phyloP scores from a whole-genome alignment of 2,329 filamentous ascomycete species.

The Colletotrichum liriopes region DNA sequence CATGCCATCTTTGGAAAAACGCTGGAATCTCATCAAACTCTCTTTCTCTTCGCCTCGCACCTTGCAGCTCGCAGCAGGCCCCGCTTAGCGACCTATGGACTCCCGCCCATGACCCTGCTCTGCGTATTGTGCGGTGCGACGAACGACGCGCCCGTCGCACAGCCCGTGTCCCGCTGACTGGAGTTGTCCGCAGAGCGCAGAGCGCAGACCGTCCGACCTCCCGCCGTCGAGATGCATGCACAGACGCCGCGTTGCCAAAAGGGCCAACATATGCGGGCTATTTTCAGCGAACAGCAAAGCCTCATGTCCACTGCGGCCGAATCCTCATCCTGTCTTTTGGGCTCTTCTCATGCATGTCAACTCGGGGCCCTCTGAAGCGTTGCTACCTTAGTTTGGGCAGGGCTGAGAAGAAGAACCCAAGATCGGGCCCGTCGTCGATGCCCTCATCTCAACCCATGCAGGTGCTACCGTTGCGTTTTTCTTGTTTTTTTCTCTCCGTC shows the following conservation, averaged over 20 bases:
- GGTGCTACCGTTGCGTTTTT: background rate
- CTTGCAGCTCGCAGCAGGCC: background rate
- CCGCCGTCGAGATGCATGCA: conserved; percentile 3
- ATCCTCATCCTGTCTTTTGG: conserved; percentile 1
- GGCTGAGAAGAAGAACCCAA: conserved; percentile 32
- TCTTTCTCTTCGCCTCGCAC: conserved; percentile 6
- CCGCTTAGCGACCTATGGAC: conserved; percentile 23
- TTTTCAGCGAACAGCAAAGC: conserved; percentile 24
- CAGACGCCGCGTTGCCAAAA: conserved; percentile 5
- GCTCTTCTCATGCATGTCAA: conserved; percentile 1
- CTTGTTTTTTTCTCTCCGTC: background rate
- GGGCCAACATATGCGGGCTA: conserved; percentile 19
- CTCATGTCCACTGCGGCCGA: background rate
- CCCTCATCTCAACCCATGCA: conserved; percentile 12
- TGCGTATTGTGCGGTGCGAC: conserved; percentile 9
- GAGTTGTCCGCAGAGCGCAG: background rate
- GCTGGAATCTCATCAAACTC: conserved; percentile 25
- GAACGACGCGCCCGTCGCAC: conserved; percentile 12
- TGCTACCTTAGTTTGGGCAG: conserved; percentile 4
- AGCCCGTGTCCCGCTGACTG: conserved; percentile 17
- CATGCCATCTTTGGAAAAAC: conserved; percentile 20
- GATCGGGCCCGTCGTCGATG: background rate
- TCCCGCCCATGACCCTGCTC: background rate
- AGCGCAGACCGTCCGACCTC: background rate
- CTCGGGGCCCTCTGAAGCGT: conserved; percentile 1